Base-by-base conservation (phyloP, 208 protist species). In the Naegleria fowleri region DNA sequence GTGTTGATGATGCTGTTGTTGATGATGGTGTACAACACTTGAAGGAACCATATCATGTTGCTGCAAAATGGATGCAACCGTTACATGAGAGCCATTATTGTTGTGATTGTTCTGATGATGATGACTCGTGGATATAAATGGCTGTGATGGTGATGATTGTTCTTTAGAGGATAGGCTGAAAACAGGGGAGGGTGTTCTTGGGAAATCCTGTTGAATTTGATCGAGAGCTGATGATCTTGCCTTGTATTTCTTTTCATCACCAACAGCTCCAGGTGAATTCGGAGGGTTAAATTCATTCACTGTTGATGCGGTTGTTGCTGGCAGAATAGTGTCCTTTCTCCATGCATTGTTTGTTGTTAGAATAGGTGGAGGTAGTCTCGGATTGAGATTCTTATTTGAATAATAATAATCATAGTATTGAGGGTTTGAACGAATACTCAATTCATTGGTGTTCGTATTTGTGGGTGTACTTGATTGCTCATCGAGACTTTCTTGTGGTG, bases 121-220 rank as follows among this genome's bases (percentile, higher is more conserved):
- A n/a, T 83, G n/a, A 83, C 11, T 39, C 9, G 25, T 39, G 33
- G 11, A 83, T 83, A 11, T n/a, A 15, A 36, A 83, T 83, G 38
- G 0, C 9, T 85, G 38, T 22, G 29, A 25, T 15, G 40, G 29
- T 52, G 38, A 7, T 48, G 43, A 48, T 48, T 48, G 43, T 48
- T 48, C 43, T 48, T 48, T 48, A 22, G 39, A 48, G 38, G 9
- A 36, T 39, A 39, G 1, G 29, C 75, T 39, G n/a, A 48, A 89
- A 19, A 89, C 41, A 29, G 86, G 48, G 29, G 43, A 67, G 16
- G 86, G 86, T 15, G 86, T 89, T 13, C 86, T 52, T 25, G 86
- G 86, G 29, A 89, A 67, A n/a, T 89, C 86, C 25, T 89, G 36
- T 89, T 89, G 86, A 41, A 89, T 89, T 19, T 25, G 19, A 89